Evolutionary conservation across 495 filamentous ascomycete species (phyloP).

Genomic region (Penicillium turbatum): DNA sequence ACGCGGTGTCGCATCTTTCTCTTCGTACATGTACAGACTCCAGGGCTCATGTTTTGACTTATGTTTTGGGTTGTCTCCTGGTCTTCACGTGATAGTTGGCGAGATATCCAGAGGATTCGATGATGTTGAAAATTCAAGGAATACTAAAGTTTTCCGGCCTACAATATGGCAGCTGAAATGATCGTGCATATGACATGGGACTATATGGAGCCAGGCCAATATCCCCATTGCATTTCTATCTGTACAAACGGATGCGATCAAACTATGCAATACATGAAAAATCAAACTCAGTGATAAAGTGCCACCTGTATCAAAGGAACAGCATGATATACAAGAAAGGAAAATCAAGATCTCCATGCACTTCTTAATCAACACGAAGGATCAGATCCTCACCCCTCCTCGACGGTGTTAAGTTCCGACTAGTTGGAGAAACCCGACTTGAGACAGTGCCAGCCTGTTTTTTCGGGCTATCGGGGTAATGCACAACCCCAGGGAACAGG

Average conservation of each 20-base stretch:
- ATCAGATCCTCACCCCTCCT: conserved; percentile 35
- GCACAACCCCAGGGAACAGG: conserved; percentile 3
- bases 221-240: background rate
- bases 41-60: too few species aligned
- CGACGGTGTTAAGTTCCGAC: conserved; percentile 38
- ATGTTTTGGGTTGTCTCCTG: too few species aligned
- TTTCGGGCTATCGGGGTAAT: conserved; percentile 23
- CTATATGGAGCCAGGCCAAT: too few species aligned
- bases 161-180: too few species aligned
- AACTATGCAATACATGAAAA: background rate
- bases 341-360: background rate
- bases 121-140: too few species aligned
- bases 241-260: background rate
- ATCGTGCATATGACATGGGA: too few species aligned
- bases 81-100: too few species aligned
- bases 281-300: background rate
- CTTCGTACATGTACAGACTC: too few species aligned
- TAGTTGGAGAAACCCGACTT: conserved; percentile 25
- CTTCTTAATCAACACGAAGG: conserved; percentile 33
- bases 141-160: too few species aligned
- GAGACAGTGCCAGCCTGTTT: conserved; percentile 3
- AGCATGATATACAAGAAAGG: conserved; percentile 3
- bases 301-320: conserved; percentile 2
- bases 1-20: too few species aligned
- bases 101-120: too few species aligned